These are phyloP conservation scores for Fusarium globosum DNA, from an alignment of 2,329 filamentous ascomycete genomes.

Conservation along the genomic window DNA sequence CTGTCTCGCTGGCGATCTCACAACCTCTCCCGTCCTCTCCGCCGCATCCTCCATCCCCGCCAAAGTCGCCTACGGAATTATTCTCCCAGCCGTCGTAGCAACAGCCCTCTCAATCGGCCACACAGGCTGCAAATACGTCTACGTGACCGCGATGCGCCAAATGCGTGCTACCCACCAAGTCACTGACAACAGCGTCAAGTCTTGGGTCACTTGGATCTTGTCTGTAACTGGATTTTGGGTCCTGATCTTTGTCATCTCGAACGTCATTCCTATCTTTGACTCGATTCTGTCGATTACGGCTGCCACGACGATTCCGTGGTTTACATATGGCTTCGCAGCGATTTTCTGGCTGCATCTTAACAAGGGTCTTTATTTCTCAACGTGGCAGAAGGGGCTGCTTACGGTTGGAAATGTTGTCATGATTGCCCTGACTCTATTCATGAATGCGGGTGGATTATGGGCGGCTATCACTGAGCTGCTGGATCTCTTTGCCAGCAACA, in stretches of 20 bases:
- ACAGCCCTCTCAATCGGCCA: slow-evolving; percentile 43
- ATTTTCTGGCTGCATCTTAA: slow-evolving; percentile 45
- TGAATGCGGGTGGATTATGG: slow-evolving; percentile 43
- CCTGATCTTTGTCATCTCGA: slow-evolving; percentile 42
- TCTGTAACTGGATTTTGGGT: slow-evolving; percentile 41
- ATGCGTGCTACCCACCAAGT: slow-evolving; percentile 35
- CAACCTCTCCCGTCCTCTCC: slow-evolving; percentile 38
- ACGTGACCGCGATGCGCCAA: slow-evolving; percentile 29
- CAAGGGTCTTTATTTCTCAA: slow-evolving; percentile 23
- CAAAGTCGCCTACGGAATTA: slow-evolving; percentile 45
- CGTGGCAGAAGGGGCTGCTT: slow-evolving; percentile 35
- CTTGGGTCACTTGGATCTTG: slow-evolving; percentile 44
- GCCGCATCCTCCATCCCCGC: slow-evolving; percentile 36
- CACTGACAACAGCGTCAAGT: slow-evolving; percentile 37
- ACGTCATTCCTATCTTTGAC: slow-evolving; percentile 46
- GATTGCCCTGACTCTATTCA: slow-evolving; percentile 35
- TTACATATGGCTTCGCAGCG: slow-evolving; percentile 40
- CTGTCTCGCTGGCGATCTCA: slow-evolving; percentile 40
- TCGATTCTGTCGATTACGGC: slow-evolving; percentile 44
- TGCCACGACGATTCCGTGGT: slow-evolving; percentile 44
- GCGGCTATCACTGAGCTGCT: slow-evolving; percentile 39
- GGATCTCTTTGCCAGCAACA: slow-evolving; percentile 26
- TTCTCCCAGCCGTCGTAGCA: slow-evolving; percentile 40
- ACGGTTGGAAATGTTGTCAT: slow-evolving; percentile 37
- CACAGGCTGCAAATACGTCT: slow-evolving; percentile 44